Conservation (phyloP, 2,329 filamentous ascomycete species). For the Pyrenophora graminea region DNA sequence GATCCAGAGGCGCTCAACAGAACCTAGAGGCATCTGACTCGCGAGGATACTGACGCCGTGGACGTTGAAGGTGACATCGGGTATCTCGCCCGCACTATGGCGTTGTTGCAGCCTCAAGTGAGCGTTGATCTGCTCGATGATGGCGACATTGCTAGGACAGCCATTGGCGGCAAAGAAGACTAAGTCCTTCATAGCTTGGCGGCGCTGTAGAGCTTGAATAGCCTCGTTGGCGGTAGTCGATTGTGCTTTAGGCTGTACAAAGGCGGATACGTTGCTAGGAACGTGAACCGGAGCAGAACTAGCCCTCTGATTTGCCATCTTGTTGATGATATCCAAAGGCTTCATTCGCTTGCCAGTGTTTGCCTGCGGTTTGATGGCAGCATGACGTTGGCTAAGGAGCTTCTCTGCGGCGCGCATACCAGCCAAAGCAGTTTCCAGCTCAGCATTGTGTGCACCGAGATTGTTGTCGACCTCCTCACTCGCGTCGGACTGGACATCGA, state of each 20-base stretch:
- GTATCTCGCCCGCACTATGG: not conserved
- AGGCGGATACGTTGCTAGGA: not conserved
- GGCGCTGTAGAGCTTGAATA: slow-evolving; percentile 4
- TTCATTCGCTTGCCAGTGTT: not conserved
- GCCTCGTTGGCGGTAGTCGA: slow-evolving; percentile 2
- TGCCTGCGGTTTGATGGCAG: slow-evolving; percentile 3
- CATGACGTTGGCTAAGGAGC: slow-evolving; percentile 8
- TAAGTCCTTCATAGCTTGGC: slow-evolving; percentile 5
- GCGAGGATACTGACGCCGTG: not conserved
- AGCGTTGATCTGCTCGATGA: slow-evolving; percentile 9
- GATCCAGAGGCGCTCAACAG: slow-evolving; percentile 14
- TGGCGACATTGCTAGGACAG: slow-evolving; percentile 5
- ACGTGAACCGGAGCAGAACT: not conserved
- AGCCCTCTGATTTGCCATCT: not conserved
- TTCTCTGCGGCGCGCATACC: slow-evolving; percentile 8
- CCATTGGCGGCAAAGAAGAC: slow-evolving; percentile 4
- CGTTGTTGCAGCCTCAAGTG: not conserved
- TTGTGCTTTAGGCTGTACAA: not conserved
- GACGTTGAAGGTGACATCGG: slow-evolving; percentile 6
- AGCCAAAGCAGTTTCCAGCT: not conserved
- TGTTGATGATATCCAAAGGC: not conserved
- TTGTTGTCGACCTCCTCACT: no score
- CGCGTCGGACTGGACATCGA: not conserved
- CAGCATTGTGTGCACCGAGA: not conserved
- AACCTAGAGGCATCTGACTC: slow-evolving; percentile 3